Evolutionary conservation across 495 filamentous ascomycete genomes (phyloP), one percentile per base, ranked within the genome.

Genomic region (Talaromyces ruber): DNA sequence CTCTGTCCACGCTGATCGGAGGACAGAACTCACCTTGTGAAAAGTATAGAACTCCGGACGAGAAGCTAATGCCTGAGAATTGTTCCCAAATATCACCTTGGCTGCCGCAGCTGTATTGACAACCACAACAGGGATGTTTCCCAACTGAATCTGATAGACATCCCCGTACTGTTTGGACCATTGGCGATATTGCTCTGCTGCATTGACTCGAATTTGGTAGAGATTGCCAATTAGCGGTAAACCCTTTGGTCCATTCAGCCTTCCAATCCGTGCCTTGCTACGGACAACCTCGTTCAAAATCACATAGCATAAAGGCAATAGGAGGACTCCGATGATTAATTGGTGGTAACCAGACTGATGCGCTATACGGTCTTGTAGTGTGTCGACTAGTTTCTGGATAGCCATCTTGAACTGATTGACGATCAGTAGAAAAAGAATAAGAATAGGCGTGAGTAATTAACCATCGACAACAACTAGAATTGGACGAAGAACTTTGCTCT

Each of bases 111-210:
- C 80, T 29, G 78, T 82, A 65, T 86, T 86, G 5, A 86, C 82
- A 11, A 89, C 79, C 0, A 89, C 74, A 5, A 87, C 76, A 0
- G 80, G 80, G 24, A 82, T 77, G 66, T 86, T 88, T 3, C 86
- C 86, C 1, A 89, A 67, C 65, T 82, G 78, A 6, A 87, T 86
- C 66, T 89, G 86, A 67, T 84, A 89, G 4, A 88, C 84, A 18
- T 76, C 70, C 4, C 85, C 84, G 66, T 84, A 81, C 25, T 72
- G 77, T 60, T 78, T 79, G 1, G 80, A 76, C 84, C 84, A 88
- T 47, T 79, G 66, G 7, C 80, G 77, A 66, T 86, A 86, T 63
- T 83, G 81, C 59, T 87, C 76, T 4, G 85, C 81, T 0, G 85
- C 83, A 67, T 87, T 85, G 14, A 72, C 73, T 26, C 78, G 71